Evolutionary conservation across 176 grass and related monocot species (phyloP).

Genomic region (Ananas comosus): DNA sequence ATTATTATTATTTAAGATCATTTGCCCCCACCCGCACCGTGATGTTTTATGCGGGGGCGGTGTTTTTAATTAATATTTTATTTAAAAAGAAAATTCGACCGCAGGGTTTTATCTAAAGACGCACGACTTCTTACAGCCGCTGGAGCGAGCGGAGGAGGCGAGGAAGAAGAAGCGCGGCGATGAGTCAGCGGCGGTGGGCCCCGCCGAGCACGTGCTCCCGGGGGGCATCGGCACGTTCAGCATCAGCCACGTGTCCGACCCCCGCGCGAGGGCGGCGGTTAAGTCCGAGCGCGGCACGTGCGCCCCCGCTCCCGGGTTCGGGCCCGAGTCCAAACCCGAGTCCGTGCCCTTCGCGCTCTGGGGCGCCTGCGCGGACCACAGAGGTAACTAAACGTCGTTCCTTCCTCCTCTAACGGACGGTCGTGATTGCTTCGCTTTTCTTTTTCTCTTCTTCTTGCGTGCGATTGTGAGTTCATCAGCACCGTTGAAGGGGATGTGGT

Average conservation of each 20-base stretch:
- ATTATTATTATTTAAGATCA: too few species aligned
- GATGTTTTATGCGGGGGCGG: too few species aligned
- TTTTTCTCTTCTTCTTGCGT: too few species aligned
- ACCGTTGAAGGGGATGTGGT: neutral
- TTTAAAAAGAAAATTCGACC: too few species aligned
- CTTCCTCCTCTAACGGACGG: too few species aligned
- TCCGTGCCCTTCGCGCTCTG: constrained; percentile 41
- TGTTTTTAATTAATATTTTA: too few species aligned
- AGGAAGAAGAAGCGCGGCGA: constrained; percentile 8
- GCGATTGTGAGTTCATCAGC: neutral
- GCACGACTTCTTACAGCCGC: constrained; percentile 66
- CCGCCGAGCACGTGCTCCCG: constrained; percentile 36
- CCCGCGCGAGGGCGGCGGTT: constrained; percentile 5
- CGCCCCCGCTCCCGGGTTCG: neutral
- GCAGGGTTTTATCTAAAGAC: constrained; percentile 59
- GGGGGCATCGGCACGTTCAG: constrained; percentile 58
- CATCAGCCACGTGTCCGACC: constrained; percentile 42
- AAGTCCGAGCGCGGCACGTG: constrained; percentile 26
- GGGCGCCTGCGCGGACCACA: constrained; percentile 29
- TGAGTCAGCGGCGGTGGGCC: constrained; percentile 5
- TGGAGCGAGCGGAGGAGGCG: constrained; percentile 29
- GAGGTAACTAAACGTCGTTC: neutral
- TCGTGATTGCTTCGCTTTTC: too few species aligned
- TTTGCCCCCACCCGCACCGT: too few species aligned
- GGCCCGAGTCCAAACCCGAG: constrained; percentile 14